These are phyloP conservation scores for Leptoxyphium fumago DNA, from an alignment of 2,329 filamentous ascomycete genomes.

Conservation along the genomic window DNA sequence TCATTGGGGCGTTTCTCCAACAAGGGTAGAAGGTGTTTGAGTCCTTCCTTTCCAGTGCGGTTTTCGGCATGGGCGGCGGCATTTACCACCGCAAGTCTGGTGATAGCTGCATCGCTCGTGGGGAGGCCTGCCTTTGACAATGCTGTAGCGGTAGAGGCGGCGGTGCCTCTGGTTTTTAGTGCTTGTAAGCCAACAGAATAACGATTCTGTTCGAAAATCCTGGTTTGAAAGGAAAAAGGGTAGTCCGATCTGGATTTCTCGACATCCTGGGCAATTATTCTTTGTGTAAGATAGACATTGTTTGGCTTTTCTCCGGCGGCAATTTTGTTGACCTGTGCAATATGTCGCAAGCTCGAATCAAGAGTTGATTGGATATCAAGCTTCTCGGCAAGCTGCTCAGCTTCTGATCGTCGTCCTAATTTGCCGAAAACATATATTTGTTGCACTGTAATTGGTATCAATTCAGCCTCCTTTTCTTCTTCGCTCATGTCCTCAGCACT, in stretches of 20 bases:
- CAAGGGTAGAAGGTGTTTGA: slow-evolving; percentile 55
- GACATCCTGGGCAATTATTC: slow-evolving; percentile 42
- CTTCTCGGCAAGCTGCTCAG: slow-evolving; percentile 45
- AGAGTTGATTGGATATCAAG: slow-evolving; percentile 49
- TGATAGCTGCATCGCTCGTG: slow-evolving; percentile 24
- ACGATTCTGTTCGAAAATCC: slow-evolving; percentile 46
- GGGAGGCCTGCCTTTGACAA: slow-evolving; percentile 34
- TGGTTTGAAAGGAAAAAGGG: slow-evolving; percentile 57
- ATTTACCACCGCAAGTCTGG: slow-evolving; percentile 47
- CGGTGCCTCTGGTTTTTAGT: slow-evolving; percentile 53
- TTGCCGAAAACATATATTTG: slow-evolving; percentile 57
- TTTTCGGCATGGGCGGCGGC: slow-evolving; percentile 60
- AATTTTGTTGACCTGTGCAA: slow-evolving; percentile 53
- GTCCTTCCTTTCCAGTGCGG: slow-evolving; percentile 47
- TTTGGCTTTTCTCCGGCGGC: slow-evolving; percentile 27
- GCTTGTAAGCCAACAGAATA: slow-evolving; percentile 50
- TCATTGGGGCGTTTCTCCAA: slow-evolving; percentile 64
- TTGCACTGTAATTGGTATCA: slow-evolving; percentile 62
- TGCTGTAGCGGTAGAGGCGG: slow-evolving; percentile 36
- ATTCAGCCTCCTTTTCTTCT: slow-evolving; percentile 59
- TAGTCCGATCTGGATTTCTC: slow-evolving; percentile 43
- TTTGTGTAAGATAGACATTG: slow-evolving; percentile 57
- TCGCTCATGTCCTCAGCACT: slow-evolving; percentile 57
- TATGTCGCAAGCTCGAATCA: slow-evolving; percentile 50
- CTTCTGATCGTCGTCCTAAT: slow-evolving; percentile 51